Evolutionary conservation across 2,329 filamentous ascomycete genomes (phyloP), one percentile per base, ranked within the genome.

Genomic region (Diaporthe capsici): DNA sequence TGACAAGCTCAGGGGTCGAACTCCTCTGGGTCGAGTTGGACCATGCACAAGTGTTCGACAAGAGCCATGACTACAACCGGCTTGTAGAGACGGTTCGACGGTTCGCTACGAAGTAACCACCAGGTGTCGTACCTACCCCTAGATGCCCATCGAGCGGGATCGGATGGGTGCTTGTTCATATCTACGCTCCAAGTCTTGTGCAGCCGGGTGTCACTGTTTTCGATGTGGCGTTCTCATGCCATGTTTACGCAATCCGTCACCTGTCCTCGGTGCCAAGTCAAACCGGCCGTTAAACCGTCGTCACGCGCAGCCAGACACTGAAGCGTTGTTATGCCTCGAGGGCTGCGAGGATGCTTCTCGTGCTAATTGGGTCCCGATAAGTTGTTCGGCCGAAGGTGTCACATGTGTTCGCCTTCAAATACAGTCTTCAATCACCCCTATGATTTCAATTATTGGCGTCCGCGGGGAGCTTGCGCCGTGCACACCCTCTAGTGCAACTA

Each of bases 1-100:
- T 79, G 75, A 80, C 81, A 60, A 77, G 73, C 37, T 78, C 84
- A 9, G 88, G 87, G 0, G 79, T 93, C 9, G 88, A 93, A 78
- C 85, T 93, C 1, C 76, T 92, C 2, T 92, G 91, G 88, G 93
- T 90, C 80, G 85, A 89, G 1, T 85, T 92, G 63, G 92, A 94
- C 80, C 92, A 94, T 81, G 91, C 91, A 22, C 91, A 93, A 79
- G 87, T 89, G 0, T 92, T 92, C 81, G 86, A 89, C 75, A 80
- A 81, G 15, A 63, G 68, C 49, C 20, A 13, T 13, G 72, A 76
- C 53, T 74, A 74, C 37, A 34, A 7, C 25, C 67, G 61, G 25
- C 25, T 77, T 20, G n/a, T 73, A 15, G 72, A 74, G 31, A 73
- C 76, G 28, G 42, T 77, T 42, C 61, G 28, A 12, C 61, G 75